Base-by-base conservation (phyloP, 2,329 filamentous ascomycete genomes). In the Exophiala bonariae region DNA sequence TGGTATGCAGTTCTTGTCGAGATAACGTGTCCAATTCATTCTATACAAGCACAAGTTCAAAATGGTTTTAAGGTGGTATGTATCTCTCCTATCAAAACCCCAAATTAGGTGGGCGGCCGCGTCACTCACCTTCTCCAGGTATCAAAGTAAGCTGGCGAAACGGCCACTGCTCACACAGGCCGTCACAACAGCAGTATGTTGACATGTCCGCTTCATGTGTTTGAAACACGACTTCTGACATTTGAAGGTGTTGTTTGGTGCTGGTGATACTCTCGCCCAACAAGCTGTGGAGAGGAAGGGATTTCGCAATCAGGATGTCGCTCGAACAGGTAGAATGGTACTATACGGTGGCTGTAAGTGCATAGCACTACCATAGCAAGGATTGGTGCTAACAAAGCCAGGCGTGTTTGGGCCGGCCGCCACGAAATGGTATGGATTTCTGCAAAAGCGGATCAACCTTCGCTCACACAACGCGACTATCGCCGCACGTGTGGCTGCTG, bases 211-310 rank as follows among this genome's bases (percentile, higher is more conserved):
- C 3, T 7, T 28, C 4, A 28, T 22, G 31, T 45, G n/a, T 49
- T 35, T 34, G 37, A 26, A 19, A 26, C 33, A 10, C 11, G 30
- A 8, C 26, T 14, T 17, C 41, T 56, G 35, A 54, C 32, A 22
- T 19, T 18, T 20, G 16, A 55, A 83, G 80, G 67, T 97, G 50
- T 84, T 99, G 55, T 99, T 97, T 67, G 91, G 87, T 49, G 88
- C 90, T 11, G 93, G 93, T 61, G 93, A 99, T 72, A 77, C 86
- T 51, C 84, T 95, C 58, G 89, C 93, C 30, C 93, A 99, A 71
- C 92, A 97, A 72, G 77, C 82, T 28, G 87, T 99, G 50, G 92
- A 97, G 72, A 85, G 83, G 67, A 84, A 79, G 62, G 91, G 90
- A 14, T 58, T 87, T 19, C 72, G 85, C 59, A 86, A 87, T 56